Percentiles rank a stretch among this genome's conserved stretches.
phyloP scores from a whole-genome alignment of 2,329 filamentous ascomycete species.

The Aureobasidium melanogenum region DNA sequence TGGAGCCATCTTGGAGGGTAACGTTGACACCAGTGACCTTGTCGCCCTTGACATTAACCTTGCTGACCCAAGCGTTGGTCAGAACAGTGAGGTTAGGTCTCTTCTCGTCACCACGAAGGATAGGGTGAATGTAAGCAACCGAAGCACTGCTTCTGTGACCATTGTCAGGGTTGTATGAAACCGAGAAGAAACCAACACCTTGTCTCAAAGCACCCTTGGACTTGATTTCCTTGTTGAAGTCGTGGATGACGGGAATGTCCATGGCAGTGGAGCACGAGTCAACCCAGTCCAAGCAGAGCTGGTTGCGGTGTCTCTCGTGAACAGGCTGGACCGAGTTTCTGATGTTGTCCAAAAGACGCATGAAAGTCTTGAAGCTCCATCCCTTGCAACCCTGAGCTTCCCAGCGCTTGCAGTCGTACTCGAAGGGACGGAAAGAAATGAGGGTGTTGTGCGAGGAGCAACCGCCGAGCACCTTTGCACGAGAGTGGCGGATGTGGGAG shows the following conservation, averaged over 20 bases:
- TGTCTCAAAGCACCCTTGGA: constrained; percentile 62
- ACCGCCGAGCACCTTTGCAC: constrained; percentile 84
- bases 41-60: constrained; percentile 62
- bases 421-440: constrained; percentile 85
- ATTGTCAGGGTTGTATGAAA: constrained; percentile 85
- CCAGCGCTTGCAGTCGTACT: constrained; percentile 82
- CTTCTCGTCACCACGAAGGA: constrained; percentile 73
- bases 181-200: constrained; percentile 82
- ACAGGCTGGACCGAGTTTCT: constrained; percentile 88
- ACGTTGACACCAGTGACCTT: constrained; percentile 67
- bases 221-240: constrained; percentile 81
- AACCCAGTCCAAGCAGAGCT: constrained; percentile 87
- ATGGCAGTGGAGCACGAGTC: constrained; percentile 69
- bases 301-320: constrained; percentile 75
- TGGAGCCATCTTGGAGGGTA: constrained; percentile 52
- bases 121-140: constrained; percentile 88
- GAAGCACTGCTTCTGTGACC: constrained; percentile 76
- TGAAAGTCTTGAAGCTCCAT: constrained; percentile 82
- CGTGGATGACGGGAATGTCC: constrained; percentile 68
- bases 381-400: constrained; percentile 71
- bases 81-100: constrained; percentile 77
- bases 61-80: constrained; percentile 81
- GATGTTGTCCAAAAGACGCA: constrained; percentile 70
- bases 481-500: constrained; percentile 83
- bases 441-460: constrained; percentile 92